Conservation (phyloP, 441 rosid species). For the Mallotus repandus region DNA sequence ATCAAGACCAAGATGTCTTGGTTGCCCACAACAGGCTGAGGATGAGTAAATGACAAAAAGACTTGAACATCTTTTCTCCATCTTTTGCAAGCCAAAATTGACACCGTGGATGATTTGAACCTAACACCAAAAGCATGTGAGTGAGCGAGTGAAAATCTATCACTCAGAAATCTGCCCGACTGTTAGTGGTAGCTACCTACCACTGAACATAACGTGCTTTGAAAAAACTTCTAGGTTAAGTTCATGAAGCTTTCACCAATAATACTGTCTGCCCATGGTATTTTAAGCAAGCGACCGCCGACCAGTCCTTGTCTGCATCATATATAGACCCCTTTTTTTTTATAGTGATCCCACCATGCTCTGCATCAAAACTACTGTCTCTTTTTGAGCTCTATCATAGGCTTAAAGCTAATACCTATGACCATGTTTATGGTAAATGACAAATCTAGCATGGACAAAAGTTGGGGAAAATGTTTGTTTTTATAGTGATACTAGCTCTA, state of each 20-base stretch:
- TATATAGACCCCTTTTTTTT: background rate
- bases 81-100: slow-evolving; percentile 1
- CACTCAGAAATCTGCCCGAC: slow-evolving; percentile 14
- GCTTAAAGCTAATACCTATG: background rate
- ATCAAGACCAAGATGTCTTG: too few species aligned
- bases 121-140: slow-evolving; percentile 23
- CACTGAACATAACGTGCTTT: slow-evolving; percentile 1
- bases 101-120: slow-evolving; percentile 2
- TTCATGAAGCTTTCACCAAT: background rate
- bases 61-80: background rate
- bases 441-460: background rate
- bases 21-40: background rate
- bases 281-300: background rate
- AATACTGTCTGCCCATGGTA: background rate
- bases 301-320: slow-evolving; percentile 10
- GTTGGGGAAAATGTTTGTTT: background rate
- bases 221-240: slow-evolving; percentile 22
- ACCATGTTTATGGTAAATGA: background rate
- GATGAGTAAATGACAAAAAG: slow-evolving; percentile 14
- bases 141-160: background rate
- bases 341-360: background rate
- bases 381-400: background rate
- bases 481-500: background rate
- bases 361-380: background rate
- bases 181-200: slow-evolving; percentile 22